phyloP scores from a whole-genome alignment of 2,329 filamentous ascomycete species.

The Colletotrichum tanaceti region DNA sequence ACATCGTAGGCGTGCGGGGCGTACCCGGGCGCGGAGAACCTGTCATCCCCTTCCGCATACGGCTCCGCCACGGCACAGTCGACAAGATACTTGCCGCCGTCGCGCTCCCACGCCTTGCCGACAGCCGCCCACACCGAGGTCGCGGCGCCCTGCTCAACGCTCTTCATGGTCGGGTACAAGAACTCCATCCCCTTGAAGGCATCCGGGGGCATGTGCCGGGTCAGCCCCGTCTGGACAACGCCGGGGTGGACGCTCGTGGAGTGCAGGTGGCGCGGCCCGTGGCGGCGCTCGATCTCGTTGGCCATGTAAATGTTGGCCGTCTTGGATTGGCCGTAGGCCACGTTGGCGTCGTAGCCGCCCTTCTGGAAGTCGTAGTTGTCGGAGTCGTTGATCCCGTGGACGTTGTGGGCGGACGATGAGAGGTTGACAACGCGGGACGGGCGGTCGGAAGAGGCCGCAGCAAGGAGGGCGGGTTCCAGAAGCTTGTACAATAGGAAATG shows the following conservation, averaged over 20 bases:
- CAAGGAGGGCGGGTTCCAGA: slow-evolving; percentile 56
- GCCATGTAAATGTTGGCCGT: slow-evolving; percentile 63
- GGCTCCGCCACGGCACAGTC: slow-evolving; percentile 49
- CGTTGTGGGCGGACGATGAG: slow-evolving; percentile 40
- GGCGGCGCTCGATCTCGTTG: slow-evolving; percentile 62
- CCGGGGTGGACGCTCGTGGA: slow-evolving; percentile 61
- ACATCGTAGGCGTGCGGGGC: slow-evolving; percentile 11
- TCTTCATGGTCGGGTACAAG: slow-evolving; percentile 31
- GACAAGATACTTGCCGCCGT: slow-evolving; percentile 59
- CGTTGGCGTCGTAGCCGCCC: slow-evolving; percentile 47
- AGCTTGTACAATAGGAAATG: slow-evolving; percentile 60
- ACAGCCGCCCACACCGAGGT: slow-evolving; percentile 59
- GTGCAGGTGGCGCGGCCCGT: slow-evolving; percentile 56
- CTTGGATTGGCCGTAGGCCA: slow-evolving; percentile 61
- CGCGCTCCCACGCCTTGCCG: slow-evolving; percentile 54
- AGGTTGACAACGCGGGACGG: slow-evolving; percentile 55
- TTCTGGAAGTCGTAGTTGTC: slow-evolving; percentile 41
- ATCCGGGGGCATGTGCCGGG: slow-evolving; percentile 15
- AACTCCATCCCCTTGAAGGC: slow-evolving; percentile 30
- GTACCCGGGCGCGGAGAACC: slow-evolving; percentile 1
- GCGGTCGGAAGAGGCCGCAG: slow-evolving; percentile 42
- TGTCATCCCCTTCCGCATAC: slow-evolving; percentile 21
- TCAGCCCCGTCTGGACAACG: slow-evolving; percentile 49
- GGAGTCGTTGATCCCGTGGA: slow-evolving; percentile 31
- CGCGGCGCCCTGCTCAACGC: slow-evolving; percentile 59